Evolutionary conservation across 805 yeast genomes (phyloP), one percentile per base, ranked within the genome.

Genomic region (Pichia thaimueangensis): DNA sequence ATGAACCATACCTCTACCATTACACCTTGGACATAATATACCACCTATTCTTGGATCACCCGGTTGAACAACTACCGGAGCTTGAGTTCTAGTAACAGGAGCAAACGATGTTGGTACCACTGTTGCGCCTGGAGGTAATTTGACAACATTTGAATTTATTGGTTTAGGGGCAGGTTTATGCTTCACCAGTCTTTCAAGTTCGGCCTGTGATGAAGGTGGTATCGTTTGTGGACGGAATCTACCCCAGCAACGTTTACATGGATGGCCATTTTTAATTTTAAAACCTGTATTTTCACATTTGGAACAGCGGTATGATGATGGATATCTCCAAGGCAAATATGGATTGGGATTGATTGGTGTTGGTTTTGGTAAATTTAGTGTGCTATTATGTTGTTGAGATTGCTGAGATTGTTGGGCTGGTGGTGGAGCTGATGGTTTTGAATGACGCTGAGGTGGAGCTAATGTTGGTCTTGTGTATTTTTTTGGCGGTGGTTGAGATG

Each of bases 21-120:
- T 55, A 53, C 94, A 86, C 39, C 76, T 65, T 0, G 86, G 86
- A 63, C 95, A 86, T 3, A 80, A 50, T 0, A 69, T 58, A 1
- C 95, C 95, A 1, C 95, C 95, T 48, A 74, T 57, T 25, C 79
- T 53, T 1, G 93, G 91, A 53, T 86, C 95, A 2, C 95, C 95
- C 0, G 95, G 93, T 17, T 54, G 57, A 1, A 84, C 82, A 13
- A 74, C 62, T 16, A 71, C 39, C 1, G 77, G 70, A 19, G 36
- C 7, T 29, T 30, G 30, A 21, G 15, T 23, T 3, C 35, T 46
- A 33, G 39, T 45, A 19, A 31, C 6, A n/a, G n/a, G n/a, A n/a
- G n/a, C n/a, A n/a, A n/a, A n/a, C n/a, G n/a, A n/a, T 42, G 25
- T 16, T 3, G 53, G 19, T 22, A 45, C 15, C 29, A 39, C 33